Evolutionary conservation across 192 early-diverging fungal genomes (phyloP), one percentile per base, ranked within the genome.

Genomic region (Backusella parvicylindrica): DNA sequence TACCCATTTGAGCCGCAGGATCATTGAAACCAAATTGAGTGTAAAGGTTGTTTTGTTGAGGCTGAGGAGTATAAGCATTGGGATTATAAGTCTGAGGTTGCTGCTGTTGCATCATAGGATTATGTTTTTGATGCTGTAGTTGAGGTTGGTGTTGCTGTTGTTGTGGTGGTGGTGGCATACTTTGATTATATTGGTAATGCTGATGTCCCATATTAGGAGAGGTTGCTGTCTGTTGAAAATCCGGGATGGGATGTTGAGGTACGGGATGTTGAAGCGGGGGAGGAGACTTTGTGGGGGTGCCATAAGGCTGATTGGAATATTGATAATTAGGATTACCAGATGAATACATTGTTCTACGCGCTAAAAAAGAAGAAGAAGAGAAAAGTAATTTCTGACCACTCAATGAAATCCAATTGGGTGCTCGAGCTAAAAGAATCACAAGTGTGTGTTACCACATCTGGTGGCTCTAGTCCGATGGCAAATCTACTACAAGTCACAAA

Each of bases 1-100:
- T 95, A 0, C 97, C 96, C 73, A 99, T 82, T 79, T 99, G 96
- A 15, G 93, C 86, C 2, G 94, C 89, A 36, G 89, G 90, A 74
- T 93, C 92, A 76, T 89, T 89, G 33, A 88, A 74, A 7, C 79
- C 81, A 43, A 87, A 85, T 6, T 84, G 83, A 41, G 82, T 83
- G 35, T 84, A 83, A 41, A 84, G 77, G 30, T 81, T 79, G 8
- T 68, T 75, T 47, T 73, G 73, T 23, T 21, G 37, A 28, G 53
- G 23, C 5, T 77, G 72, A 28, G 68, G 65, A 56, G 8, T 32
- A 53, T 75, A 68, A 21, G 40, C 73, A 31, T 66, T 33, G 4
- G 71, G 38, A 49, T 18, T 31, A 13, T 66, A 37, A 5, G 13
- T 11, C 37, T 38, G 37, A 38, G 37, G 37, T 38, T 37, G 36